phyloP scores from a whole-genome alignment of 2,329 filamentous ascomycete species.

The Diaporthe ampelina region DNA sequence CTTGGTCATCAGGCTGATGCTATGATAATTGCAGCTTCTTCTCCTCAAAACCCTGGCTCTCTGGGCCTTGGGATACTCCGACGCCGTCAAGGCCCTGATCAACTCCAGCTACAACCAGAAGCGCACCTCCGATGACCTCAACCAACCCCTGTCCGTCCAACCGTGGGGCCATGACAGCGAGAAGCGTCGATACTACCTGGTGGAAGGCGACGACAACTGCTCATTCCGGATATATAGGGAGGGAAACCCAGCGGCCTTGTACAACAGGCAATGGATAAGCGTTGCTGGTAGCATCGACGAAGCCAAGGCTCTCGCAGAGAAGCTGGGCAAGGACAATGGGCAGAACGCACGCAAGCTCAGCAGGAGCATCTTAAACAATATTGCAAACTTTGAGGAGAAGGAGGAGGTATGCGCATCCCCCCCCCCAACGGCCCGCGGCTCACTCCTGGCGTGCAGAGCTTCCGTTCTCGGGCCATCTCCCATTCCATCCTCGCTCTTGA shows the following conservation, averaged over 20 bases:
- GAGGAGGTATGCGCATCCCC: conserved; percentile 69
- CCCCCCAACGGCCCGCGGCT: not conserved
- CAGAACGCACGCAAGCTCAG: conserved; percentile 85
- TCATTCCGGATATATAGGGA: conserved; percentile 95
- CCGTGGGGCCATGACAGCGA: conserved; percentile 86
- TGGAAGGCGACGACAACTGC: conserved; percentile 95
- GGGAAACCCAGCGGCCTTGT: conserved; percentile 82
- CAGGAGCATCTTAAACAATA: conserved; percentile 81
- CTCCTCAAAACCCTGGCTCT: conserved; percentile 86
- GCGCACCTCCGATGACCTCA: conserved; percentile 82
- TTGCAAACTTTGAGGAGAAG: conserved; percentile 92
- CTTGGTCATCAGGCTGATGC: conserved; percentile 38
- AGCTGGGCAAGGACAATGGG: conserved; percentile 83
- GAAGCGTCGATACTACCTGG: conserved; percentile 91
- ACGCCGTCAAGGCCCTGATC: conserved; percentile 83
- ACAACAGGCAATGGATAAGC: conserved; percentile 87
- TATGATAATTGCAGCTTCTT: conserved; percentile 72
- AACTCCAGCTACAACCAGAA: conserved; percentile 90
- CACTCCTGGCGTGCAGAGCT: not conserved
- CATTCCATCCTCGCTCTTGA: not conserved
- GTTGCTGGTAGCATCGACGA: conserved; percentile 93
- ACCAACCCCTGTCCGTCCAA: conserved; percentile 87
- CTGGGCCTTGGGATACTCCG: conserved; percentile 92
- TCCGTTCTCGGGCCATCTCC: not conserved
- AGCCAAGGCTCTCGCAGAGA: conserved; percentile 80